Evolutionary conservation across 257 asterid species (phyloP), one percentile per base, ranked within the genome.

Genomic region (Cynanchum wilfordii): DNA sequence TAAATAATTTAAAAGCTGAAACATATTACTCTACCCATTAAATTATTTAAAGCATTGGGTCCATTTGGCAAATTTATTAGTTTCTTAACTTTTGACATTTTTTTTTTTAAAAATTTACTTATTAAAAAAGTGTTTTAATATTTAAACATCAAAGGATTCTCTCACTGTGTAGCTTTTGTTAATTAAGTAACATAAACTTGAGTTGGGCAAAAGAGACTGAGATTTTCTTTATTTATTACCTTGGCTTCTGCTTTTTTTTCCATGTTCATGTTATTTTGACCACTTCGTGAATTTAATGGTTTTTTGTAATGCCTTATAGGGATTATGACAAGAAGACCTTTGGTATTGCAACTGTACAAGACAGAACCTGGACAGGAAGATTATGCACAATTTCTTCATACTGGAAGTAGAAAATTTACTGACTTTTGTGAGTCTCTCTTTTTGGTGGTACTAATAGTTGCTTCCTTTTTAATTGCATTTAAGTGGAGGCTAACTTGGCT

Each of bases 281-380:
- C 11, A 1, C 54, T 20, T 33, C 60, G 29, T 29, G 20, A 12
- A 56, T 40, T 16, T 29, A 56, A 33, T 62, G 59, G n/a, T 12
- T 68, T 68, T 29, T 45, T 17, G 6, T 51, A 7, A 60, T 44
- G 17, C 68, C 68, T 57, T 66, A 20, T 67, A 84, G 88, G 88
- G 7, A 84, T 84, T 81, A 83, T 84, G 58, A 84, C 88, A 33
- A 84, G 88, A 75, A 76, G 88, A 70, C 88, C 86, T 56, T 60
- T 84, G 77, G 66, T 84, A 29, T 73, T 84, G 82, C 88, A 84
- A 73, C 73, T 84, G 29, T 72, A 76, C 75, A 79, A 79, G 79
- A 79, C 71, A 33, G 82, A 79, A 50, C 75, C 59, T 49, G 86
- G 81, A 40, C 75, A 55, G 67, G 69, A 79, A 69, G 86, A 84